Percentiles rank a stretch among this genome's conserved stretches.
Conservation (phyloP, 805 yeast genomes). For the Ogataea neopini region DNA sequence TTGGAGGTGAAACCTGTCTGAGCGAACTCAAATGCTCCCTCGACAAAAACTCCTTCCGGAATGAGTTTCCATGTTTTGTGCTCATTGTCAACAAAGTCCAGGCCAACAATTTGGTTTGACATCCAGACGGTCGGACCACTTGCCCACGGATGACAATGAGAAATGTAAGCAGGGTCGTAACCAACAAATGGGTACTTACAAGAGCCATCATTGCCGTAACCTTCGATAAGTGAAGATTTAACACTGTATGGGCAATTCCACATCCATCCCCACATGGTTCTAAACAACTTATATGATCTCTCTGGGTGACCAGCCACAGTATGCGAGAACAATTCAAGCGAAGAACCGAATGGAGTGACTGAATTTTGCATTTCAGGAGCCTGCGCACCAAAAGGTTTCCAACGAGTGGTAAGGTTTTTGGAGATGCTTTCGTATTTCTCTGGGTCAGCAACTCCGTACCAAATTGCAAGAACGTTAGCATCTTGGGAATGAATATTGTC, state of each 20-base stretch:
- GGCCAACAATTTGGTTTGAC: slow-evolving; percentile 2
- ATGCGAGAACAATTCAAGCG: slow-evolving; percentile 2
- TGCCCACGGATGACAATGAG: slow-evolving; percentile 7
- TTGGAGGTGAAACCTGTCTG: slow-evolving; percentile 6
- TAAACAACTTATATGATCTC: slow-evolving; percentile 1
- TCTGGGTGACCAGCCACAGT: slow-evolving; percentile 5
- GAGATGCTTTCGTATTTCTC: slow-evolving; percentile 4
- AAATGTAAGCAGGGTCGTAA: slow-evolving; percentile 6
- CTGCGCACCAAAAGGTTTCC: slow-evolving; percentile 2
- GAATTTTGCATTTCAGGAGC: slow-evolving; percentile 7
- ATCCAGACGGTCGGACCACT: slow-evolving; percentile 7
- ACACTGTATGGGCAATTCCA: slow-evolving; percentile 7
- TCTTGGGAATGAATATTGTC: slow-evolving; percentile 5
- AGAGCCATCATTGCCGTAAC: slow-evolving; percentile 5
- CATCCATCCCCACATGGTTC: slow-evolving; percentile 7
- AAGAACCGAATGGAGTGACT: slow-evolving; percentile 5
- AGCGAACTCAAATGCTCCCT: slow-evolving; percentile 5
- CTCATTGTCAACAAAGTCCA: slow-evolving; percentile 3
- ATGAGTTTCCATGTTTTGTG: slow-evolving; percentile 1
- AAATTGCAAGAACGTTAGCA: slow-evolving; percentile 4
- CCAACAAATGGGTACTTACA: slow-evolving; percentile 6
- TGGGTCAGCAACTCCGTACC: slow-evolving; percentile 4
- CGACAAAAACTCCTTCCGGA: slow-evolving; percentile 3
- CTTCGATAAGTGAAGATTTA: slow-evolving; percentile 5
- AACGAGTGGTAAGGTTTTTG: slow-evolving; percentile 4